These are phyloP conservation scores for Thelephora terrestris DNA, from an alignment of 1,284 basidiomycete genomes.

Conservation along the genomic window DNA sequence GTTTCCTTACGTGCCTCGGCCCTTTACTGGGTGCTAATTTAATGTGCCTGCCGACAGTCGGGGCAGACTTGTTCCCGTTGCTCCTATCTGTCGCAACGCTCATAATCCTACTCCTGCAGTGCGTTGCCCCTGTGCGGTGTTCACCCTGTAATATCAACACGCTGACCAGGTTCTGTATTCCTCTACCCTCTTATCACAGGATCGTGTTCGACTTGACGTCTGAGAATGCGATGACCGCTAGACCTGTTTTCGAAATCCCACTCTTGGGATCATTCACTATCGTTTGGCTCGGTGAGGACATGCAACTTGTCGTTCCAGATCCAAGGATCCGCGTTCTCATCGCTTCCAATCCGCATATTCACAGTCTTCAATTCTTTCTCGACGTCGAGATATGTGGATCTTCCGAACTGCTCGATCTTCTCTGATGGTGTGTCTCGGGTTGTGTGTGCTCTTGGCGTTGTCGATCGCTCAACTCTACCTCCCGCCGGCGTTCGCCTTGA, in stretches of 20 bases:
- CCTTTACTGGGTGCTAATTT: not conserved
- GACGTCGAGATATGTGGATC: conserved; percentile 39
- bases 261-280: conserved; percentile 34
- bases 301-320: not conserved
- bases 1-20: not conserved
- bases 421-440: conserved; percentile 28
- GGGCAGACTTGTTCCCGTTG: conserved; percentile 50
- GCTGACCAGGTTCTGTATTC: not conserved
- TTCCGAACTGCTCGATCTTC: conserved; percentile 39
- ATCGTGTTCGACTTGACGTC: conserved; percentile 32
- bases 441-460: not conserved
- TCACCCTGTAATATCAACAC: too few relatives aligned
- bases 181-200: conserved; percentile 17
- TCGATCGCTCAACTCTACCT: not conserved
- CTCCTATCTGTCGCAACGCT: conserved; percentile 44
- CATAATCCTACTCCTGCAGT: conserved; percentile 33
- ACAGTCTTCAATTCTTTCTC: conserved; percentile 52
- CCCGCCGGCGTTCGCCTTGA: not conserved
- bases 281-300: conserved; percentile 41
- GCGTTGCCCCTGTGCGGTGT: conserved; percentile 9
- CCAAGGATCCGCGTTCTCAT: not conserved
- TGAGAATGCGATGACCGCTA: conserved; percentile 32
- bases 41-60: conserved; percentile 23
- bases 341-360: not conserved
- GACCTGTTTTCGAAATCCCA: conserved; percentile 38